Evolutionary conservation across 2,329 filamentous ascomycete species (phyloP).

Genomic region (Alternaria ethzedia): DNA sequence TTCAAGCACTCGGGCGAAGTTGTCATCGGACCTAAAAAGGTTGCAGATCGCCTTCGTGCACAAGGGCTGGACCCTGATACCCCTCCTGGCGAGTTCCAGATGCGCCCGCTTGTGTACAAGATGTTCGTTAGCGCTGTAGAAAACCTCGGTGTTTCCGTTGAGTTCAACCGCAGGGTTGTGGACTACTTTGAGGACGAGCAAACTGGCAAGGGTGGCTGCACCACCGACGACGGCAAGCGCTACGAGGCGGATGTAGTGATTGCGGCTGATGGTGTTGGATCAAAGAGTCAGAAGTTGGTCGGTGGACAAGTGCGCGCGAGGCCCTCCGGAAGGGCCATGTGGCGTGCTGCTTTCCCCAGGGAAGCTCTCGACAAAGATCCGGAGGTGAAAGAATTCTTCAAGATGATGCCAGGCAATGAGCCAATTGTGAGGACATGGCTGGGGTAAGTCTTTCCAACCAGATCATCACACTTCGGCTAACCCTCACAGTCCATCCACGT

Average conservation of each 20-base stretch:
- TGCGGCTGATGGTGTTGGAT: slow-evolving; percentile 53
- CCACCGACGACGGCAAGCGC: slow-evolving; percentile 48
- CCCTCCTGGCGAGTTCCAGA: slow-evolving; percentile 62
- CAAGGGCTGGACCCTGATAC: slow-evolving; percentile 55
- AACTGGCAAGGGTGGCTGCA: slow-evolving; percentile 44
- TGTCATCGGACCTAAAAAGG: slow-evolving; percentile 57
- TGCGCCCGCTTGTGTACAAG: slow-evolving; percentile 62
- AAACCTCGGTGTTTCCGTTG: slow-evolving; percentile 51
- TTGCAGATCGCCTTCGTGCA: slow-evolving; percentile 58
- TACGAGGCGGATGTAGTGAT: slow-evolving; percentile 53
- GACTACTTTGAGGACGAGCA: slow-evolving; percentile 55
- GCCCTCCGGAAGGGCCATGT: slow-evolving; percentile 49
- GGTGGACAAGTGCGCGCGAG: slow-evolving; percentile 53
- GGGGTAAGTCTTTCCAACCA: slow-evolving; percentile 32
- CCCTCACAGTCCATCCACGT: slow-evolving; percentile 45
- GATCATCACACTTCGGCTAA: slow-evolving; percentile 6
- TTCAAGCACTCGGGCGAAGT: slow-evolving; percentile 61
- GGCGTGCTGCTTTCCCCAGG: slow-evolving; percentile 51
- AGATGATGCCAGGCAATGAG: slow-evolving; percentile 50
- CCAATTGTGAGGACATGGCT: slow-evolving; percentile 56
- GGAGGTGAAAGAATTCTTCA: slow-evolving; percentile 56
- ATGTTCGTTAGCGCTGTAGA: slow-evolving; percentile 61
- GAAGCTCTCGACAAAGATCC: slow-evolving; percentile 54
- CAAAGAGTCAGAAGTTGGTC: slow-evolving; percentile 54
- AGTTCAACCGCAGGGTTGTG: slow-evolving; percentile 51